Evolutionary conservation across 352 stramenopile species (phyloP), one percentile per base, ranked within the genome.

Genomic region (Phytophthora tubulina): DNA sequence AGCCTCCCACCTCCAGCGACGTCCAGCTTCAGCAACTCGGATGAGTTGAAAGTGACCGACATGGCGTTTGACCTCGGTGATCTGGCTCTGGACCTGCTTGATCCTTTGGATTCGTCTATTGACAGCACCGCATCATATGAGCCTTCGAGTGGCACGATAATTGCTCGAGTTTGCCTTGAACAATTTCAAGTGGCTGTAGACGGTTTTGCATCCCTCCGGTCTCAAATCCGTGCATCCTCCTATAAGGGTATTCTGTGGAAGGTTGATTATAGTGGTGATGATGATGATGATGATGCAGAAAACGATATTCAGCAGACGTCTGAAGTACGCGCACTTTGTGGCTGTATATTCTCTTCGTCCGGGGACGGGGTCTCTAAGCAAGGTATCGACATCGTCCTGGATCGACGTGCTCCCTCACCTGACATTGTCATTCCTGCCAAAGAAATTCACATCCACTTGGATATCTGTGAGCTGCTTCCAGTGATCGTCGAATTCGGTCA

Each of bases 381-480:
- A 52, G 71, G 66, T 5, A 81, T 86, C 55, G 79, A 92, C 30
- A 63, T 92, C 3, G 75, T 76, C 10, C 70, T 92, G 27, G 81
- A 90, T 63, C 74, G 79, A 27, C 72, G 82, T 51, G 41, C 61
- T 49, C 54, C 55, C 42, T 62, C 42, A 8, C 35, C 65, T 14
- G 71, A 56, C 30, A 32, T 46, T 2, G 3, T 64, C 3, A 32
- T 41, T 41, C 14, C 51, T 8, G 74, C 79, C 2, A 73, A 79
- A 21, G 84, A 92, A 59, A 62, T 89, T 31, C 82, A 80, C 5
- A 73, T 94, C 15, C 82, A 94, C 41, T 67, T 92, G 11, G 82
- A 92, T 44, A 82, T 73, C 3, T 91, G 82, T 32, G 83, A 87
- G 11, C 44, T 92, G 4, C 73, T 81, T 11, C 86, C 84, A 10